Conservation (phyloP, 495 filamentous ascomycete species). For the Tetracladium marchalianum region DNA sequence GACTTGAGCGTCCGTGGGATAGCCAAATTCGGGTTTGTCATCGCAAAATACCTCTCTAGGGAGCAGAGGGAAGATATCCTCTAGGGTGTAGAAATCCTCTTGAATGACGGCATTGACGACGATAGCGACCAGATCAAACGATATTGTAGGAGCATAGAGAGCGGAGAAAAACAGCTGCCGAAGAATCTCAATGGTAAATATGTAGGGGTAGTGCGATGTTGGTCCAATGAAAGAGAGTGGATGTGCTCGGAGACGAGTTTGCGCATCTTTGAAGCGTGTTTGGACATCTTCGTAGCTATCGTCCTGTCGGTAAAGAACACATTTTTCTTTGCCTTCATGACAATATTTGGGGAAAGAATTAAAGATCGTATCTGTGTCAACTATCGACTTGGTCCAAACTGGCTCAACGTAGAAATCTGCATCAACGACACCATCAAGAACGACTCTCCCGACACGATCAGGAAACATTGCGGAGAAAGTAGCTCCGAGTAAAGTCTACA, state of each 20-base stretch:
- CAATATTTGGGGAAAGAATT: constrained; percentile 30
- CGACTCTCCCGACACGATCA: constrained; percentile 32
- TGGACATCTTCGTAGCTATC: constrained; percentile 32
- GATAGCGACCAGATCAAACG: constrained; percentile 23
- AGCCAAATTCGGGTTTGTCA: constrained; percentile 20
- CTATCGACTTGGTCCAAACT: constrained; percentile 25
- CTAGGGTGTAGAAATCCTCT: constrained; percentile 3
- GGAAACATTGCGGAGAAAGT: constrained; percentile 43
- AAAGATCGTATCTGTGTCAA: constrained; percentile 31
- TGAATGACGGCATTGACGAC: constrained; percentile 18
- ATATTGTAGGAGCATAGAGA: constrained; percentile 26
- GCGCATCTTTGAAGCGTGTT: constrained; percentile 27
- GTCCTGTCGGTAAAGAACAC: constrained; percentile 25
- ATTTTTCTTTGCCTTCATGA: constrained; percentile 20
- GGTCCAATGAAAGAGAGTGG: constrained; percentile 37
- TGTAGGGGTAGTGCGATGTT: constrained; percentile 21
- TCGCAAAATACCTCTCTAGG: background rate
- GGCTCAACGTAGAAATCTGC: constrained; percentile 32
- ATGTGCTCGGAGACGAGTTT: constrained; percentile 29
- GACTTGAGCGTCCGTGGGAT: constrained; percentile 33
- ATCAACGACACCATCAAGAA: constrained; percentile 41
- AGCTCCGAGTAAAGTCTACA: constrained; percentile 46
- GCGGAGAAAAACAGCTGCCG: constrained; percentile 24
- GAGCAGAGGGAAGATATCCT: constrained; percentile 1
- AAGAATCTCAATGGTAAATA: constrained; percentile 24